phyloP scores from a whole-genome alignment of 257 asterid species.

The Coffea eugenioides region DNA sequence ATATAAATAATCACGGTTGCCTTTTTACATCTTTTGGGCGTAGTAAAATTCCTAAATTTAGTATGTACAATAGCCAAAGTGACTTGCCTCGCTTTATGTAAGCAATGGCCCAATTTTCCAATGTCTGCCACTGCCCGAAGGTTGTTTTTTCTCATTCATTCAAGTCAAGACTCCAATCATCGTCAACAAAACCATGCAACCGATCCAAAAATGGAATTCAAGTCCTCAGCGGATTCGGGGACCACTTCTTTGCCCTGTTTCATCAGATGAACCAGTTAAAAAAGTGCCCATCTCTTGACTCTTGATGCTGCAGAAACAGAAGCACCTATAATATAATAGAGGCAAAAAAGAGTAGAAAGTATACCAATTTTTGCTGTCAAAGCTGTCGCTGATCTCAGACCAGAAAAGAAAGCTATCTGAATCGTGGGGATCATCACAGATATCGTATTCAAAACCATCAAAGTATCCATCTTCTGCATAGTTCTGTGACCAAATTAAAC shows the following conservation, averaged over 20 bases:
- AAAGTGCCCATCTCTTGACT: not conserved
- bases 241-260: conserved; percentile 22
- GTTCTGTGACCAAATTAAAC: conserved; percentile 27
- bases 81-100: conserved; percentile 40
- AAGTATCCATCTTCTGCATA: conserved; percentile 6
- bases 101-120: conserved; percentile 15
- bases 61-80: conserved; percentile 38
- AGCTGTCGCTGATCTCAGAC: conserved; percentile 19
- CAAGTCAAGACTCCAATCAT: not conserved
- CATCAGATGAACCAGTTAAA: not conserved
- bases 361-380: conserved; percentile 17
- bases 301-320: not conserved
- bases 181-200: not conserved
- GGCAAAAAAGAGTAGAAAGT: not conserved
- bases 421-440: conserved; percentile 15
- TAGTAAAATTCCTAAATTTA: conserved; percentile 6
- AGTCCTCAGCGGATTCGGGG: conserved; percentile 3
- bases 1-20: not conserved
- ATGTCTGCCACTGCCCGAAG: conserved; percentile 25
- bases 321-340: not conserved
- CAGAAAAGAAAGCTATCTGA: conserved; percentile 26
- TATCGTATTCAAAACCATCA: conserved; percentile 1
- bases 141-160: not conserved
- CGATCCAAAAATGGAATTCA: not conserved
- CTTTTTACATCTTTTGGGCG: not conserved